These are phyloP conservation scores for Anisodus tanguticus DNA, from an alignment of 257 asterid genomes.

Conservation along the genomic window DNA sequence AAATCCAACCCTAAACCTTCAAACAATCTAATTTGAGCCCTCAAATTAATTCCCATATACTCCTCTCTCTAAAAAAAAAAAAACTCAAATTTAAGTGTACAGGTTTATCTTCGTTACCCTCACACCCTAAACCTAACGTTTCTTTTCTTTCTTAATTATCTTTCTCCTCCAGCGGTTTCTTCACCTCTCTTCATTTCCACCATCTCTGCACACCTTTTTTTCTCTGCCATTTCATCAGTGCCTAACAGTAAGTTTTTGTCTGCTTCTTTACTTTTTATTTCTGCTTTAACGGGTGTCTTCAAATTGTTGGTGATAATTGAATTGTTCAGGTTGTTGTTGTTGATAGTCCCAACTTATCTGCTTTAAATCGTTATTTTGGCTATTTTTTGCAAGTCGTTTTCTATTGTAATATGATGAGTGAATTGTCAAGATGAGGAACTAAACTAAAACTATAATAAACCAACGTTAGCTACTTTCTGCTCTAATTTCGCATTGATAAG, in stretches of 20 bases:
- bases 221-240: not conserved
- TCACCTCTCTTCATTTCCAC: not conserved
- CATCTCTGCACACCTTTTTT: not conserved
- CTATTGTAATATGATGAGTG: not conserved
- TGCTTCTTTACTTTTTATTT: not conserved
- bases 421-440: not conserved
- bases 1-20: too few relatives aligned
- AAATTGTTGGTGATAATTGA: not conserved
- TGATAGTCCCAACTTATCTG: not conserved
- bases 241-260: not conserved
- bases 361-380: not conserved
- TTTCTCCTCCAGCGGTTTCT: not conserved
- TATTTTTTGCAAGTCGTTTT: not conserved
- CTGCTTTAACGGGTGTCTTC: not conserved
- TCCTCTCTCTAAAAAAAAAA: too few relatives aligned
- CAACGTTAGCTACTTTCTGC: not conserved
- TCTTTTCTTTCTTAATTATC: not conserved
- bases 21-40: too few relatives aligned
- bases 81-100: too few relatives aligned
- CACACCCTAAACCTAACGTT: not conserved
- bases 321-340: not conserved
- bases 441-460: not conserved
- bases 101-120: too few relatives aligned
- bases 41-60: too few relatives aligned
- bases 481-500: not conserved